These are phyloP conservation scores for Xylaria sp. DNA, from an alignment of 2,329 filamentous ascomycete species.

Conservation along the genomic window DNA sequence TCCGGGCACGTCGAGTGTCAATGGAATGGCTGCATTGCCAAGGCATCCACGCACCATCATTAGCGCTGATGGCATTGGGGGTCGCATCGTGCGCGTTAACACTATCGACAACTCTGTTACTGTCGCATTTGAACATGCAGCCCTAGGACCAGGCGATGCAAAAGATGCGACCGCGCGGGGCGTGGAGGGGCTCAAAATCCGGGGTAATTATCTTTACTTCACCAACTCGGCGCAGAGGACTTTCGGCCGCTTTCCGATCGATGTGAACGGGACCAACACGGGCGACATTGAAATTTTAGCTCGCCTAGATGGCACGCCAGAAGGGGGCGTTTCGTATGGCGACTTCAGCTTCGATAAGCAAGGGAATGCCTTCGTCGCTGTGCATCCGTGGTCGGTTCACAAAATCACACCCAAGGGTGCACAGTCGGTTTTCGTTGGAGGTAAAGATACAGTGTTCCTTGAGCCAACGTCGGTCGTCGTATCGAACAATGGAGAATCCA, in stretches of 20 bases:
- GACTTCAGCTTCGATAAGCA: conserved; percentile 30
- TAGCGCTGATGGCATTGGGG: conserved; percentile 25
- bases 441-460: conserved; percentile 11
- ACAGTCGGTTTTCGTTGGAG: conserved; percentile 25
- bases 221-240: conserved; percentile 31
- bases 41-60: conserved; percentile 24
- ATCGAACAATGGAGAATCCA: conserved; percentile 24
- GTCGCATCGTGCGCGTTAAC: conserved; percentile 29
- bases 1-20: conserved; percentile 21
- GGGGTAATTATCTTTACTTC: conserved; percentile 31
- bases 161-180: conserved; percentile 16
- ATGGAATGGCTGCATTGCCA: conserved; percentile 31
- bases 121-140: conserved; percentile 24
- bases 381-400: conserved; percentile 27
- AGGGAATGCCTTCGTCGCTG: conserved; percentile 30
- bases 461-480: conserved; percentile 29
- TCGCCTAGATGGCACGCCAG: background rate
- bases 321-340: conserved; percentile 15
- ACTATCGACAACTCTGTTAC: conserved; percentile 15
- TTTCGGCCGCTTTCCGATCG: conserved; percentile 22
- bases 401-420: conserved; percentile 28
- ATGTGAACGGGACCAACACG: conserved; percentile 20
- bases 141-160: conserved; percentile 10
- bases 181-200: conserved; percentile 28
- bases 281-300: conserved; percentile 29